These are phyloP conservation scores for Trichoderma parareesei DNA, from an alignment of 495 filamentous ascomycete species.

Conservation along the genomic window DNA sequence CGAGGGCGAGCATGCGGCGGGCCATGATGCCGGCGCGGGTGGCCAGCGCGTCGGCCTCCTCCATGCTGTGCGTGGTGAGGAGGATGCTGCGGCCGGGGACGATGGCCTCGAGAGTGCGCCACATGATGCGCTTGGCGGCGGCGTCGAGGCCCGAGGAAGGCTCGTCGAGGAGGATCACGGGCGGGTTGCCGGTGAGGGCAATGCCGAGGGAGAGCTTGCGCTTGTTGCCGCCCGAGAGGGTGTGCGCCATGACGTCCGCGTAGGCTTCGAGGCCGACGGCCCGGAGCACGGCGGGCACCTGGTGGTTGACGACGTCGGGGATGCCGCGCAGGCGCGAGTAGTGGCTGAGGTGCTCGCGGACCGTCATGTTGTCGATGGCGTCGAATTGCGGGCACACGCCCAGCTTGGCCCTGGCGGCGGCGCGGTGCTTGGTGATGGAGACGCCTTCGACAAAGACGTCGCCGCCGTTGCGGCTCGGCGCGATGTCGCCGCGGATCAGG, in stretches of 20 bases:
- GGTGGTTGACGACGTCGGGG: conserved; percentile 36
- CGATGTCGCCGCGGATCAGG: conserved; percentile 63
- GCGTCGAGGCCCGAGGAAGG: conserved; percentile 58
- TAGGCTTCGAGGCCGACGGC: conserved; percentile 45
- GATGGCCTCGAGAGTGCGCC: conserved; percentile 46
- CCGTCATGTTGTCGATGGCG: conserved; percentile 50
- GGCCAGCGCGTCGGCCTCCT: conserved; percentile 59
- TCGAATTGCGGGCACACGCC: conserved; percentile 63
- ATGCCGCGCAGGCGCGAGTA: conserved; percentile 57
- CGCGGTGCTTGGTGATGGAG: conserved; percentile 33
- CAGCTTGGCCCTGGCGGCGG: conserved; percentile 48
- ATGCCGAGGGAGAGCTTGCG: conserved; percentile 57
- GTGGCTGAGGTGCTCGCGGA: conserved; percentile 53
- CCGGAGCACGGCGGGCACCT: conserved; percentile 43
- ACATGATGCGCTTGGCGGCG: conserved; percentile 54
- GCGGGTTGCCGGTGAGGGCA: conserved; percentile 57
- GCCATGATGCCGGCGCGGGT: conserved; percentile 54
- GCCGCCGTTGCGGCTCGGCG: conserved; percentile 38
- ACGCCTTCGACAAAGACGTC: conserved; percentile 35
- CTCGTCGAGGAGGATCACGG: conserved; percentile 57
- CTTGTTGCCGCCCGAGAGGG: conserved; percentile 60
- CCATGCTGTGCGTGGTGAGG: conserved; percentile 60
- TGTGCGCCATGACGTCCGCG: conserved; percentile 41
- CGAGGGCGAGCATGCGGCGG: conserved; percentile 50
- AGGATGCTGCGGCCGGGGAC: conserved; percentile 43